A percentile compares a stretch with the other conserved stretches of the same genome.
phyloP scores from a whole-genome alignment of 208 protist species.

The Blechomonas ayalai region DNA sequence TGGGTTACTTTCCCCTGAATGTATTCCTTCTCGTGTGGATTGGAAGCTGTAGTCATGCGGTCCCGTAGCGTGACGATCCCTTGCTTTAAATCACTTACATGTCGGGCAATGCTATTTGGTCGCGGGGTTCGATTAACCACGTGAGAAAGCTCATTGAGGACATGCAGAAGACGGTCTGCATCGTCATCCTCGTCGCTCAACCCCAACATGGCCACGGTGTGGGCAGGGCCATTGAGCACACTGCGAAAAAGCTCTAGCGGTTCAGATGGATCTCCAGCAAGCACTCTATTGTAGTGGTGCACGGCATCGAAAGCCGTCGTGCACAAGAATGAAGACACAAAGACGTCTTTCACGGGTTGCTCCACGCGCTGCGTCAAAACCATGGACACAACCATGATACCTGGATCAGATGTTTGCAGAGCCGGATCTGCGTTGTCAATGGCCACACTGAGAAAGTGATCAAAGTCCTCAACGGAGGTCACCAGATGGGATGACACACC shows the following conservation, averaged over 20 bases:
- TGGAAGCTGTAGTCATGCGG: constrained; percentile 23
- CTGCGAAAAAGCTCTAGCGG: constrained; percentile 57
- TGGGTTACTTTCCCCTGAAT: constrained; percentile 32
- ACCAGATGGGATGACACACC: constrained; percentile 50
- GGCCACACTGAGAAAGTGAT: constrained; percentile 47
- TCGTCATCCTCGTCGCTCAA: constrained; percentile 68
- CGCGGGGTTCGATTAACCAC: constrained; percentile 40
- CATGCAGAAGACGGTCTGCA: constrained; percentile 34
- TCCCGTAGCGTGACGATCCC: constrained; percentile 40
- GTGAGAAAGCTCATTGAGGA: constrained; percentile 31
- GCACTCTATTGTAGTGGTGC: constrained; percentile 51
- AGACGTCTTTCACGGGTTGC: constrained; percentile 35
- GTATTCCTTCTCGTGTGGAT: constrained; percentile 35
- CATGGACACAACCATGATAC: constrained; percentile 70
- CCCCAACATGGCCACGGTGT: constrained; percentile 51
- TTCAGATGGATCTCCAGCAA: constrained; percentile 28
- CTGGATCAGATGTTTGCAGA: constrained; percentile 57
- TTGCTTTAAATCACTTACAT: constrained; percentile 49
- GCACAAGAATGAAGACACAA: constrained; percentile 57
- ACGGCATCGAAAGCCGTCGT: constrained; percentile 71
- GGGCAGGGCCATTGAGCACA: constrained; percentile 38
- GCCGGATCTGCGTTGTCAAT: constrained; percentile 65
- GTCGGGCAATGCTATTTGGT: constrained; percentile 36
- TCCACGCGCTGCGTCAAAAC: constrained; percentile 38
- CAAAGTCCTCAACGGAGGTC: constrained; percentile 41